phyloP scores from a whole-genome alignment of 2,329 filamentous ascomycete species.

The Kalmusia sp. region DNA sequence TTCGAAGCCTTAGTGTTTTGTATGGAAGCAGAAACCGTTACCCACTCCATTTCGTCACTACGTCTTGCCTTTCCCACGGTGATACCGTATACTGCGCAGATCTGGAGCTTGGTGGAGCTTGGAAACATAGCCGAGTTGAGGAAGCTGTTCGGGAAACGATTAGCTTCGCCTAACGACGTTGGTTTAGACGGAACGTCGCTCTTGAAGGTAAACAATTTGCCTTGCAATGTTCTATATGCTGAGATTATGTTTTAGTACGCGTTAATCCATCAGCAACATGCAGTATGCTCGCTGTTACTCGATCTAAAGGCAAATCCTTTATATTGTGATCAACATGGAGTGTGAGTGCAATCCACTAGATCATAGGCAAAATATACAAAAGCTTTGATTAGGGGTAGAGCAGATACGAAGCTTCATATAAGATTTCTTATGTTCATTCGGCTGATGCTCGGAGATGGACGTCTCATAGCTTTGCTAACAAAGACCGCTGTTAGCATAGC shows the following conservation, averaged over 20 bases:
- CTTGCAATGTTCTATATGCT: not conserved
- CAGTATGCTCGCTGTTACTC: conserved; percentile 6
- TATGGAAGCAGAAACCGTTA: not conserved
- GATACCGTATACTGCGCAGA: conserved; percentile 3
- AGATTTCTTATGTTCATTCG: not conserved
- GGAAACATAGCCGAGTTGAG: conserved; percentile 10
- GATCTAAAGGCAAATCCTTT: conserved; percentile 7
- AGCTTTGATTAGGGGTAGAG: too few relatives aligned
- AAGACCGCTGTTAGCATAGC: conserved; percentile 4
- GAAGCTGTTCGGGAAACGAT: not conserved
- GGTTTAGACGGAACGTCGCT: not conserved
- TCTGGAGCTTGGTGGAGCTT: conserved; percentile 15
- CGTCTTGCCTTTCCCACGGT: conserved; percentile 8
- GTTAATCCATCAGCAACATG: conserved; percentile 8
- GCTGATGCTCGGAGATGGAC: not conserved
- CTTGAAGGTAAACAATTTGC: not conserved
- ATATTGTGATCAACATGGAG: conserved; percentile 11
- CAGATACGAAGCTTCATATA: too few relatives aligned
- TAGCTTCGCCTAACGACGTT: conserved; percentile 8
- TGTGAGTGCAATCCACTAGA: conserved; percentile 5
- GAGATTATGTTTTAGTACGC: conserved; percentile 6
- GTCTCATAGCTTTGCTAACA: not conserved
- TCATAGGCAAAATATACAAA: too few relatives aligned
- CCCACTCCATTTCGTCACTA: not conserved
- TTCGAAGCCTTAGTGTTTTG: conserved; percentile 9